Percentiles rank a stretch among this genome's conserved stretches.
Evolutionary conservation across 192 early-diverging fungal genomes (phyloP).

Genomic region (Rhizophagus prolifer): DNA sequence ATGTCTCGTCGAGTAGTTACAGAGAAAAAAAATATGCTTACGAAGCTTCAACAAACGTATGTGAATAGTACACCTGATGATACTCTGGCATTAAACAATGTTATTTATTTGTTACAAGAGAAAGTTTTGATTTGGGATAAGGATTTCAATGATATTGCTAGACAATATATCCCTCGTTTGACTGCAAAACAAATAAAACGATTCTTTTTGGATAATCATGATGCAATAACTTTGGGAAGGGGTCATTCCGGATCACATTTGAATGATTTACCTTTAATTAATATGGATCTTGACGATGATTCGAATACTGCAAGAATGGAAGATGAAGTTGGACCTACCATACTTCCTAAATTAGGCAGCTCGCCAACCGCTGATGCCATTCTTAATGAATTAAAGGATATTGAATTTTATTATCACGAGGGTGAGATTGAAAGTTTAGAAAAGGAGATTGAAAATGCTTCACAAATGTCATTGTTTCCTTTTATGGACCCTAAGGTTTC

Average conservation of each 20-base stretch:
- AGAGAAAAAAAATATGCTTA: conserved; percentile 80
- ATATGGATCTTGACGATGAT: conserved; percentile 33
- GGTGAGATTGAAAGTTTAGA: conserved; percentile 37
- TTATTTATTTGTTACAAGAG: conserved; percentile 72
- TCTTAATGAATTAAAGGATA: conserved; percentile 29
- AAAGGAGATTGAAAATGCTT: conserved; percentile 40
- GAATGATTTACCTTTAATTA: conserved; percentile 50
- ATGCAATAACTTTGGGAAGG: conserved; percentile 39
- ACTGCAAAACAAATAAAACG: conserved; percentile 63
- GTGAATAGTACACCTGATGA: conserved; percentile 76
- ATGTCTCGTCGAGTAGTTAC: conserved; percentile 67
- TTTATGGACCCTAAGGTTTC: conserved; percentile 48
- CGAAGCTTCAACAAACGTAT: conserved; percentile 81
- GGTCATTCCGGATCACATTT: conserved; percentile 42
- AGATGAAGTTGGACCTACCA: conserved; percentile 30
- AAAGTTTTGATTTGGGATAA: conserved; percentile 83
- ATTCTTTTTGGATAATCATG: conserved; percentile 61
- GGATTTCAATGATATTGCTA: conserved; percentile 77
- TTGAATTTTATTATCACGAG: conserved; percentile 31
- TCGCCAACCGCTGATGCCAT: conserved; percentile 40
- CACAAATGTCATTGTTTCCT: conserved; percentile 34
- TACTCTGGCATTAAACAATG: conserved; percentile 76
- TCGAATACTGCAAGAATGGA: conserved; percentile 26
- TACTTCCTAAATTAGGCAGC: conserved; percentile 46
- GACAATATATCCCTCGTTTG: conserved; percentile 70